Conservation (phyloP, 148 eudicot species). For the Fagopyrum esculentum region DNA sequence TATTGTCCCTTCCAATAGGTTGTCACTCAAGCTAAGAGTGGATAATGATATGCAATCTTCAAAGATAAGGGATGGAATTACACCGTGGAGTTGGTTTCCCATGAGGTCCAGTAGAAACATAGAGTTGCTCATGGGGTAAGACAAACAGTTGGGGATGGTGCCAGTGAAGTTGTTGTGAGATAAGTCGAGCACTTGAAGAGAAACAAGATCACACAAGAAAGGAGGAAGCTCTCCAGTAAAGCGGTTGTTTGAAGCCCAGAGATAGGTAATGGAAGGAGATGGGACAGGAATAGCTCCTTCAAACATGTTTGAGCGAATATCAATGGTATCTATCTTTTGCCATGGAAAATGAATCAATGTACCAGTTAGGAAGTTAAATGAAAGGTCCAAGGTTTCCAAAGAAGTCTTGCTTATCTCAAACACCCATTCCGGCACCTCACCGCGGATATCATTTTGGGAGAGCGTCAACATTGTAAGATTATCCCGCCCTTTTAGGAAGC, state of each 20-base stretch:
- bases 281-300: conserved; percentile 26
- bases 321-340: background rate
- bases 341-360: conserved; percentile 9
- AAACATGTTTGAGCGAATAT: conserved; percentile 25
- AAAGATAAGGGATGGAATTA: background rate
- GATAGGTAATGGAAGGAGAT: conserved; percentile 9
- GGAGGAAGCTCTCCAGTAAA: conserved; percentile 16
- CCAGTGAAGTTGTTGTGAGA: conserved; percentile 22
- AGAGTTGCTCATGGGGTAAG: background rate
- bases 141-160: conserved; percentile 19
- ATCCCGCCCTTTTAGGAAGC: background rate
- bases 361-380: conserved; percentile 22
- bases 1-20: conserved; percentile 12
- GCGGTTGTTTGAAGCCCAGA: conserved; percentile 17
- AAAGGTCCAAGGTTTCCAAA: conserved; percentile 10
- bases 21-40: conserved; percentile 4
- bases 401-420: background rate
- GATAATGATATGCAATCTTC: background rate
- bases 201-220: background rate
- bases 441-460: conserved; percentile 7
- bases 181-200: conserved; percentile 4
- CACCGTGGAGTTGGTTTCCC: conserved; percentile 14
- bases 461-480: conserved; percentile 5
- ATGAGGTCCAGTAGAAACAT: background rate
- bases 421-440: background rate